Evolutionary conservation across 768 basidiomycete species (phyloP).

Genomic region (Tricholoma furcatifolium): DNA sequence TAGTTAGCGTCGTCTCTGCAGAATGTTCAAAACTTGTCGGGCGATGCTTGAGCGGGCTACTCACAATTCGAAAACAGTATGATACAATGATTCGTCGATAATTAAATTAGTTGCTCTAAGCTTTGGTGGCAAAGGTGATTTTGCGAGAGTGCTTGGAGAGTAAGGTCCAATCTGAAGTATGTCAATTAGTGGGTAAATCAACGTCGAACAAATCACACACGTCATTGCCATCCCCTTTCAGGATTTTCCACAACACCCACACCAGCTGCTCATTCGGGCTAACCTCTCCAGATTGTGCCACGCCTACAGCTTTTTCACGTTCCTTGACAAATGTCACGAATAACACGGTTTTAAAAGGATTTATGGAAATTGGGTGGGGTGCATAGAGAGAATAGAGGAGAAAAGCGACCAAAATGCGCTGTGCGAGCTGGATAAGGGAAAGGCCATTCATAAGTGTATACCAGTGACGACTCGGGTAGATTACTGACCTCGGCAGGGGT

Average conservation of each 20-base stretch:
- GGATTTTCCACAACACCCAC: constrained; percentile 86
- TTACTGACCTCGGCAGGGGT: constrained; percentile 50
- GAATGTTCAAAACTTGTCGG: not conserved
- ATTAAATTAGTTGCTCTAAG: constrained; percentile 70
- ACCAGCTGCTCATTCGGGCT: constrained; percentile 74
- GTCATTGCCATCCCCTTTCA: constrained; percentile 81
- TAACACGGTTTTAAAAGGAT: constrained; percentile 78
- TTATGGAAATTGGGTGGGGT: constrained; percentile 75
- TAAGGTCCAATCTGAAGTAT: constrained; percentile 70
- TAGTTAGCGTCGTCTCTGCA: constrained; percentile 45
- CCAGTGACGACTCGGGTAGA: constrained; percentile 4
- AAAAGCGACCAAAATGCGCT: constrained; percentile 76
- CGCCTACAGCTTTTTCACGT: constrained; percentile 54
- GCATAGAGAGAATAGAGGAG: constrained; percentile 80
- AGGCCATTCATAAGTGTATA: constrained; percentile 2
- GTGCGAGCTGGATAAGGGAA: constrained; percentile 49
- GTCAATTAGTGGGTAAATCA: constrained; percentile 2
- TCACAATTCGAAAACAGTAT: constrained; percentile 48
- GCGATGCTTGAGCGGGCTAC: constrained; percentile 18
- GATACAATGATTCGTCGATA: constrained; percentile 62
- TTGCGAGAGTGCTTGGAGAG: constrained; percentile 70
- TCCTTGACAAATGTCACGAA: constrained; percentile 68
- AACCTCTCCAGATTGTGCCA: constrained; percentile 48
- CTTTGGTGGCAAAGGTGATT: constrained; percentile 74
- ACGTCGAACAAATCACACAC: constrained; percentile 37